Percentiles rank a stretch among this genome's conserved stretches.
These are phyloP conservation scores for Rosa rugosa DNA, from an alignment of 306 rosid species.

Conservation along the genomic window DNA sequence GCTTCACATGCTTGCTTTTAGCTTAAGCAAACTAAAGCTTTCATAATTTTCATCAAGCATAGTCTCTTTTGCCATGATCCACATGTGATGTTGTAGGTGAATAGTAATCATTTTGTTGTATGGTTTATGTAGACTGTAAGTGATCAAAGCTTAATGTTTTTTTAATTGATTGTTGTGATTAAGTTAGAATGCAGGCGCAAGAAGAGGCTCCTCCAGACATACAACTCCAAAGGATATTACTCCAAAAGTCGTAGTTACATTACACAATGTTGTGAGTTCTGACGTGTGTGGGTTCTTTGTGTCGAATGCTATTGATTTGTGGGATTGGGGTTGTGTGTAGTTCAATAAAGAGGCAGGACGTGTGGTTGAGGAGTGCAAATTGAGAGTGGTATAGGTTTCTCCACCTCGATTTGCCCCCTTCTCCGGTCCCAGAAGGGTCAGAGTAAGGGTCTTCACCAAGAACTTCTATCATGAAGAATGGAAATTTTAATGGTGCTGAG, in stretches of 20 bases:
- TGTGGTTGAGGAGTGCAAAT: constrained; percentile 79
- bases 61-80: constrained; percentile 55
- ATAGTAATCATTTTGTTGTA: constrained; percentile 9
- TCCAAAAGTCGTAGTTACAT: constrained; percentile 65
- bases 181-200: constrained; percentile 96
- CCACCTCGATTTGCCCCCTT: constrained; percentile 71
- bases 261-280: constrained; percentile 6
- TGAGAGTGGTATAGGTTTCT: constrained; percentile 79
- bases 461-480: constrained; percentile 70
- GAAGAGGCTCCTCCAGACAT: constrained; percentile 76
- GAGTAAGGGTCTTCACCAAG: constrained; percentile 92
- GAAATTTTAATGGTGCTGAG: constrained; percentile 50
- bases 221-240: constrained; percentile 56
- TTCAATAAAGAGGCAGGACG: constrained; percentile 85
- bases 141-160: constrained; percentile 3
- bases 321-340: constrained; percentile 44
- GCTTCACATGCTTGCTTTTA: too few relatives aligned
- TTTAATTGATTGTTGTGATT: constrained; percentile 15
- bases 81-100: constrained; percentile 86
- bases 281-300: constrained; percentile 4
- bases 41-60: too few relatives aligned
- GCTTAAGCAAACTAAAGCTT: too few relatives aligned
- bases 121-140: not conserved
- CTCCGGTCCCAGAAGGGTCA: constrained; percentile 89
- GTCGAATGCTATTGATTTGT: constrained; percentile 30